Conservation (phyloP, 2,329 filamentous ascomycete genomes). For the Xylaria sp. region DNA sequence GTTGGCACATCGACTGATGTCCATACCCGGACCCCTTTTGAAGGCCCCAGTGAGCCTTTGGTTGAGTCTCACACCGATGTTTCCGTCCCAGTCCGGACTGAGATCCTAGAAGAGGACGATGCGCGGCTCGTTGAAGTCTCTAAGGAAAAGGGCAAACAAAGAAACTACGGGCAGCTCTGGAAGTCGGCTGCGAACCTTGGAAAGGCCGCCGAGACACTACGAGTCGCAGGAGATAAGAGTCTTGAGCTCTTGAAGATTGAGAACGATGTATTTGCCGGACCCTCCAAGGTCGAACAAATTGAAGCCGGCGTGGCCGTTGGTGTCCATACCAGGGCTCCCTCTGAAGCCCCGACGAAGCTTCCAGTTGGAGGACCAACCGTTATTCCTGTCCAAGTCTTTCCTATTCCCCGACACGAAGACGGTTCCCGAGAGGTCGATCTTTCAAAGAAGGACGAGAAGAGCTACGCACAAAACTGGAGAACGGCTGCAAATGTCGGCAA, state of each 20-base stretch:
- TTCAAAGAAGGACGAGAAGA: conserved; percentile 23
- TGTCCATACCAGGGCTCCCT: too few relatives aligned
- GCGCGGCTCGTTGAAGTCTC: too few relatives aligned
- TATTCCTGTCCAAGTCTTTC: too few relatives aligned
- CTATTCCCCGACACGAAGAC: background rate
- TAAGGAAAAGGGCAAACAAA: too few relatives aligned
- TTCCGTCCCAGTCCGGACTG: too few relatives aligned
- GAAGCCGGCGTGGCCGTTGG: background rate
- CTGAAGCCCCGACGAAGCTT: too few relatives aligned
- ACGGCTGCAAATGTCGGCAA: background rate
- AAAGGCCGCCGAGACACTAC: background rate
- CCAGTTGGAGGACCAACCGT: too few relatives aligned
- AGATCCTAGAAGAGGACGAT: background rate
- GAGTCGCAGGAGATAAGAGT: background rate
- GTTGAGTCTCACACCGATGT: too few relatives aligned
- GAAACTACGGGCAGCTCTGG: background rate
- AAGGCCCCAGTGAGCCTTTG: too few relatives aligned
- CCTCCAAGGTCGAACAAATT: background rate
- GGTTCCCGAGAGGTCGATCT: conserved; percentile 20
- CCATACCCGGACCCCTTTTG: too few relatives aligned
- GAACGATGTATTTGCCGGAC: too few relatives aligned
- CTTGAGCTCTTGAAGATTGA: background rate
- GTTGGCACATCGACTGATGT: too few relatives aligned
- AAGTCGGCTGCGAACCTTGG: background rate
- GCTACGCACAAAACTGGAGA: conserved; percentile 7